Evolutionary conservation across 352 stramenopile species (phyloP).

Genomic region (Phytophthora chlamydospora): DNA sequence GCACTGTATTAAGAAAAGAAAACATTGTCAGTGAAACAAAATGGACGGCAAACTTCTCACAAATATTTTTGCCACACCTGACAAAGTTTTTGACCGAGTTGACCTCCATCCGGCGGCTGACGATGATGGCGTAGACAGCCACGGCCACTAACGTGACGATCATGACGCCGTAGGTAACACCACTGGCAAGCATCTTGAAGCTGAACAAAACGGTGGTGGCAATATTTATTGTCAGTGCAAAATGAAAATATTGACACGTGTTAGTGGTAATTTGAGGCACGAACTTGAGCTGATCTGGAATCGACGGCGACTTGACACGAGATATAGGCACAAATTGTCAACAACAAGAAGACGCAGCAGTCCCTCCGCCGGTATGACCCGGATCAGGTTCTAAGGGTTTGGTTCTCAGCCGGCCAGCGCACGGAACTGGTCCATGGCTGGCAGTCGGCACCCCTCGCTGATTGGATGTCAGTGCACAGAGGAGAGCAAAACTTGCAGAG

Average conservation of each 20-base stretch:
- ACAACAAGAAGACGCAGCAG: conserved; percentile 30
- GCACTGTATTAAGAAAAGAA: conserved; percentile 36
- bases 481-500: no score
- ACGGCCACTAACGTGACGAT: conserved; percentile 57
- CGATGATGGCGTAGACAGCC: conserved; percentile 57
- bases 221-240: conserved; percentile 1
- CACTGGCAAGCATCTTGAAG: conserved; percentile 38
- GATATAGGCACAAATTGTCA: conserved; percentile 19
- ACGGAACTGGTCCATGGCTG: conserved; percentile 36
- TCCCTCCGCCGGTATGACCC: conserved; percentile 52
- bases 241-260: background rate
- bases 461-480: conserved; percentile 24
- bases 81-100: conserved; percentile 58
- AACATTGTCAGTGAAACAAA: background rate
- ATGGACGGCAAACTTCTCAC: background rate
- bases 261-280: no score
- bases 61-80: conserved; percentile 32
- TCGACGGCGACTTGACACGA: background rate
- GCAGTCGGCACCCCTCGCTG: conserved; percentile 54
- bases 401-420: conserved; percentile 45
- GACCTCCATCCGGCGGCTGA: conserved; percentile 50
- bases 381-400: conserved; percentile 57
- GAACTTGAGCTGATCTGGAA: no score
- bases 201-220: no score
- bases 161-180: conserved; percentile 51